Evolutionary conservation across 352 stramenopile species (phyloP).

Genomic region (Phytophthora ramorum): DNA sequence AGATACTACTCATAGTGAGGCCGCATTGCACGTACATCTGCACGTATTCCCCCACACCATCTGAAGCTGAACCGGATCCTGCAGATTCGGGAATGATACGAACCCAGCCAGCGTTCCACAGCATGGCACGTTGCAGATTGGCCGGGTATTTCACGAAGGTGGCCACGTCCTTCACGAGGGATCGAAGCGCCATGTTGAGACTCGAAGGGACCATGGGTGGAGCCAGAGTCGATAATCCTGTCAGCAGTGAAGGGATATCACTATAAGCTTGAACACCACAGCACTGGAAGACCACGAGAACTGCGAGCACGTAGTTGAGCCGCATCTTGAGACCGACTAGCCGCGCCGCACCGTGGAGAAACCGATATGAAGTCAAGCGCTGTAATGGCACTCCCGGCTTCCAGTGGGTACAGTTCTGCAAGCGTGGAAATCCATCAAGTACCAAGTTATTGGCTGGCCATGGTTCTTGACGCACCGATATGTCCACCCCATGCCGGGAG

Average conservation of each 20-base stretch:
- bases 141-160: neutral
- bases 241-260: neutral
- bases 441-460: too few relatives aligned
- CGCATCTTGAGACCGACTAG: neutral
- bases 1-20: slow-evolving; percentile 34
- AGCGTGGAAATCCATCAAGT: too few relatives aligned
- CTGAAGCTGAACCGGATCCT: neutral
- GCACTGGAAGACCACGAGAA: neutral
- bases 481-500: too few relatives aligned
- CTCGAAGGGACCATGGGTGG: neutral
- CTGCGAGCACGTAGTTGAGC: neutral
- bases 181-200: neutral
- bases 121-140: slow-evolving; percentile 35
- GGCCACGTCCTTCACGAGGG: neutral
- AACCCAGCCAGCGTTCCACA: slow-evolving; percentile 35
- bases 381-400: too few relatives aligned
- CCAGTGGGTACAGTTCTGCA: too few relatives aligned
- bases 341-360: too few relatives aligned
- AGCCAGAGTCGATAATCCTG: neutral
- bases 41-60: slow-evolving; percentile 19
- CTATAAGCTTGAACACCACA: neutral
- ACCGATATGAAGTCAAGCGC: too few relatives aligned
- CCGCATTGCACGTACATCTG: slow-evolving; percentile 42
- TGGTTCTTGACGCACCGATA: too few relatives aligned
- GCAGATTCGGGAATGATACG: neutral